Evolutionary conservation across 2,329 filamentous ascomycete species (phyloP).

Genomic region (Arthroderma uncinatum): DNA sequence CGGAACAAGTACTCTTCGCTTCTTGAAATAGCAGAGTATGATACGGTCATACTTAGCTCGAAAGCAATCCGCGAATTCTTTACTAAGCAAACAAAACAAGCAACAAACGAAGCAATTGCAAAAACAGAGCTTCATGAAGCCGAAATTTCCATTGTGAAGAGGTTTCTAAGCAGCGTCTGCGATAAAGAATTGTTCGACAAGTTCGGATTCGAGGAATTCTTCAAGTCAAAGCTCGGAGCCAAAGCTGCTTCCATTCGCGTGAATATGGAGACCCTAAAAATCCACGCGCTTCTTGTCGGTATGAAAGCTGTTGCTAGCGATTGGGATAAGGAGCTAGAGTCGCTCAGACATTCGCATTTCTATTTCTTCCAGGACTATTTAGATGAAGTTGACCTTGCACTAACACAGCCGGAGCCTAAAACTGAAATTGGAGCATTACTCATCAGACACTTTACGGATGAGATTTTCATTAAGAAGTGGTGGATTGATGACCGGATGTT

Average conservation of each 20-base stretch:
- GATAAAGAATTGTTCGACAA: conserved; percentile 19
- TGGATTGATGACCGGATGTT: conserved; percentile 16
- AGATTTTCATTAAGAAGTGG: conserved; percentile 15
- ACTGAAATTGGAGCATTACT: conserved; percentile 17
- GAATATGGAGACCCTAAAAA: conserved; percentile 16
- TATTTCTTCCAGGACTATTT: conserved; percentile 14
- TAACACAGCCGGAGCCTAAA: conserved; percentile 17
- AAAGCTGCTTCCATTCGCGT: conserved; percentile 16
- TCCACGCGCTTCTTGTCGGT: conserved; percentile 8
- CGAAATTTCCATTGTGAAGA: conserved; percentile 19
- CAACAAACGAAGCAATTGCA: conserved; percentile 3
- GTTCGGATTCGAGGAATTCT: conserved; percentile 22
- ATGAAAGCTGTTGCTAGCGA: conserved; percentile 10
- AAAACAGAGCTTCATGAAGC: conserved; percentile 15
- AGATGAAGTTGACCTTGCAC: conserved; percentile 14
- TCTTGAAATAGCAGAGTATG: conserved; percentile 13
- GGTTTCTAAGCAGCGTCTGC: conserved; percentile 21
- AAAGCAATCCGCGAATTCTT: conserved; percentile 19
- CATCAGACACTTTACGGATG: conserved; percentile 18
- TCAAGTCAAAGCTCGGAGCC: conserved; percentile 17
- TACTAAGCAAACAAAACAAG: conserved; percentile 4
- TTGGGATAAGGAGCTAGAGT: not conserved
- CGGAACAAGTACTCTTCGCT: conserved; percentile 19
- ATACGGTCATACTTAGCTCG: conserved; percentile 15
- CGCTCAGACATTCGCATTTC: conserved; percentile 9